Evolutionary conservation across 2,329 filamentous ascomycete genomes (phyloP), one percentile per base, ranked within the genome.

Genomic region (Aspergillus sergii): DNA sequence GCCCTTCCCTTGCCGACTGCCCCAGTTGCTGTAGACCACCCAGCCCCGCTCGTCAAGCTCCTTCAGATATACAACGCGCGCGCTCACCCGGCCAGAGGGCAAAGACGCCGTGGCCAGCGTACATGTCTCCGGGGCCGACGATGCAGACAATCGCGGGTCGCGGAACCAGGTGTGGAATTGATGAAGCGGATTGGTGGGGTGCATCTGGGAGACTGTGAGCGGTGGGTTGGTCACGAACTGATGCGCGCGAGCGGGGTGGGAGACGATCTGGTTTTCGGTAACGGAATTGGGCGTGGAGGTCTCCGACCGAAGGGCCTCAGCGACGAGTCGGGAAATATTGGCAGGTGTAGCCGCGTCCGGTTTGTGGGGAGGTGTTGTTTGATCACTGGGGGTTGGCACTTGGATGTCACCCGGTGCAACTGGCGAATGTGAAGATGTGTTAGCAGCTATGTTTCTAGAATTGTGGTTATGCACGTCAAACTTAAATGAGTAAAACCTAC

Each of bases 121-220:
- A 73, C 93, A 93, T 1, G 95, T 92, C 79, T 99, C 95, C 1
- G 94, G 94, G 69, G 96, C 91, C 53, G 88, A 82, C 54, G 93
- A 86, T 30, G 81, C 75, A 11, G 81, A 73, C 6, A 83, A 73
- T 66, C 90, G 87, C 0, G 94, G 92, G 64, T 89, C 85, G 14
- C 86, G 84, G 85, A 96, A 99, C 95, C 95, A 99, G 65, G 81
- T 78, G 81, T 96, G 87, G 83, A 98, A 99, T 81, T 98, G 95
- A 36, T 84, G 82, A 62, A 94, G 87, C 0, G 95, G 95, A 60
- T 79, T 79, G 26, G 76, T 76, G 36, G 74, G 75, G 63, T 80
- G 77, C 57, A 80, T 70, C 62, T 80, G 77, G 43, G 77, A 76
- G 61, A 79, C 68, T 9, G 77, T 79, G 10, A 80, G 70, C 1